Base-by-base conservation (phyloP, 208 protist genomes). In the Leishmania gerbilli region DNA sequence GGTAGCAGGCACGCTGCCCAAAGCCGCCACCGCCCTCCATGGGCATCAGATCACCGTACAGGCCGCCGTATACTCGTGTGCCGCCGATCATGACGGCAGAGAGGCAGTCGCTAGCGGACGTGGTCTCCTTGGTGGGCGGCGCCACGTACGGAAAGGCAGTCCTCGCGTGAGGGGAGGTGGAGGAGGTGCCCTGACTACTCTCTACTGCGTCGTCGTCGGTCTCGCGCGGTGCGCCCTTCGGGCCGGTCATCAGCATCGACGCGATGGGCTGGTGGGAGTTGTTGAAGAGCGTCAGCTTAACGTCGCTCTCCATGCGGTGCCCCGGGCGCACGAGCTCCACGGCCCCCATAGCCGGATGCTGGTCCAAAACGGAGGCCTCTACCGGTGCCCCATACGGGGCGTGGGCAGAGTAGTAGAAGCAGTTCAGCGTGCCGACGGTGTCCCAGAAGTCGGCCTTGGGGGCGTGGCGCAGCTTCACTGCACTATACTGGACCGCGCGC, bases 391-490 rank as follows among this genome's bases (percentile, higher is more conserved):
- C 47, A 13, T 42, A 27, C 3, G 77, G 68, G 17, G 45, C 3
- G 40, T 95, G 89, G 1, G 64, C 53, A 17, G 93, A 95, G 80
- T 79, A 86, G 86, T 95, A 96, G 74, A 93, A 88, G 67, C 82
- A 91, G 79, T 95, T 96, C 55, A 96, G 85, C 56, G 77, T 82
- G 42, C 95, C 95, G 7, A 97, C 88, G 0, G 81, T 51, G 0
- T 84, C 55, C 93, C 95, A 97, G 80, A 97, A 94, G 80, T 95
- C 58, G 53, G 71, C 71, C 85, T 87, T 88, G 21, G 95, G 95
- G 0, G 89, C 82, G 71, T 87, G 82, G 21, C 87, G 81, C 83
- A 87, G 75, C 62, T 76, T 85, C 71, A 95, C 88, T 60, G 84
- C 77, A 45, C 85, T 94, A 31, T 85, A 76, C 6, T 81, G 87